Evolutionary conservation across 306 rosid genomes (phyloP).

Genomic region (Nissolia schottii): DNA sequence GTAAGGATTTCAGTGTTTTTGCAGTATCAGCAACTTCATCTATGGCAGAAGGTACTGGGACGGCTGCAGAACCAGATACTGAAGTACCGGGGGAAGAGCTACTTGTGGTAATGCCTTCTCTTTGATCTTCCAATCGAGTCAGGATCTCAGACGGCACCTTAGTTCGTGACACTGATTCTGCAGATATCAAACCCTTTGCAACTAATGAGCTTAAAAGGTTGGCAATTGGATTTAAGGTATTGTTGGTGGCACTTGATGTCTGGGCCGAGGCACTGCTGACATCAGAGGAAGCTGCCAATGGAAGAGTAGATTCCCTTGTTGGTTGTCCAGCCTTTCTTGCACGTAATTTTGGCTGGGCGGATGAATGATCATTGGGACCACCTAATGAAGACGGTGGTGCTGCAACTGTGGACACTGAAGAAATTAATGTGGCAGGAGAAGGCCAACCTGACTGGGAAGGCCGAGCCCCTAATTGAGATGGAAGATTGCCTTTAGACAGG

Average conservation of each 20-base stretch:
- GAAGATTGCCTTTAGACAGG: constrained; percentile 28
- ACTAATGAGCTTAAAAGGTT: constrained; percentile 82
- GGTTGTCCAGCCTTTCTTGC: constrained; percentile 44
- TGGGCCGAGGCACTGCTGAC: constrained; percentile 38
- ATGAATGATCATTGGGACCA: constrained; percentile 27
- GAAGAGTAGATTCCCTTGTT: constrained; percentile 31
- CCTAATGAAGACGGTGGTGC: constrained; percentile 42
- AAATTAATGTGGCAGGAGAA: constrained; percentile 28
- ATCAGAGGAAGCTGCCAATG: constrained; percentile 41
- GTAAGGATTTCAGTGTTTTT: constrained; percentile 26
- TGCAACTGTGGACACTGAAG: constrained; percentile 31
- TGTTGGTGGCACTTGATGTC: constrained; percentile 37
- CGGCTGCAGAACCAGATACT: constrained; percentile 36
- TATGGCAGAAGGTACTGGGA: constrained; percentile 30
- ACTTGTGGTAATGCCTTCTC: constrained; percentile 22
- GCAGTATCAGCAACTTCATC: constrained; percentile 37
- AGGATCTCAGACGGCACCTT: constrained; percentile 31
- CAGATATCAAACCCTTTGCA: constrained; percentile 80
- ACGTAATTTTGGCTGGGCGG: constrained; percentile 29
- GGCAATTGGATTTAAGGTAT: constrained; percentile 56
- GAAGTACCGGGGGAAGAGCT: constrained; percentile 44
- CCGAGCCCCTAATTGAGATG: constrained; percentile 37
- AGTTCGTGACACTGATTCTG: constrained; percentile 45
- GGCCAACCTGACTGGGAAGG: constrained; percentile 35
- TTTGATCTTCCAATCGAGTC: constrained; percentile 32